Evolutionary conservation across 768 basidiomycete genomes (phyloP).

Genomic region (Naematelia encephala): DNA sequence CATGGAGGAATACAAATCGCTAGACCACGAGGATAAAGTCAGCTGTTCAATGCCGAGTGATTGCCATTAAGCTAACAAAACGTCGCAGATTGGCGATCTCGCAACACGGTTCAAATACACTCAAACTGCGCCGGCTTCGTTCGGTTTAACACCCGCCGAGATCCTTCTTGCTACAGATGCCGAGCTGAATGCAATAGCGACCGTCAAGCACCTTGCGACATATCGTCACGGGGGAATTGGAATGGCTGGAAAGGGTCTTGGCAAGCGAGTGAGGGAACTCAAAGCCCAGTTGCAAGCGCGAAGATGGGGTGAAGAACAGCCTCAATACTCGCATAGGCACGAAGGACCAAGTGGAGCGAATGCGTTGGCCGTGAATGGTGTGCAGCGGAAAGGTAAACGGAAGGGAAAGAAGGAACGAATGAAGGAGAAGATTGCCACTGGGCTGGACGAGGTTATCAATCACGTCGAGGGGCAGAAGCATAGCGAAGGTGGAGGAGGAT

Average conservation of each 20-base stretch:
- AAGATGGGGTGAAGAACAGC: constrained; percentile 49
- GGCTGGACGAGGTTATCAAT: not conserved
- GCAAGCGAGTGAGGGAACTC: constrained; percentile 68
- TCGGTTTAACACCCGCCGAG: constrained; percentile 73
- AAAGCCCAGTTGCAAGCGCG: constrained; percentile 59
- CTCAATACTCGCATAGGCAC: constrained; percentile 1
- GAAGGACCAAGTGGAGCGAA: not conserved
- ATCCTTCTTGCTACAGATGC: constrained; percentile 86
- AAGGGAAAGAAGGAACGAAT: constrained; percentile 36
- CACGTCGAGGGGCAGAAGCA: not conserved
- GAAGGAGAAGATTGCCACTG: not conserved
- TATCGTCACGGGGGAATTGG: constrained; percentile 62
- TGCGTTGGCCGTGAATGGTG: not conserved
- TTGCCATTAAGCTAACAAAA: constrained; percentile 1
- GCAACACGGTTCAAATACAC: constrained; percentile 92
- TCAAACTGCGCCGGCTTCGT: constrained; percentile 59
- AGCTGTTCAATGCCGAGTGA: constrained; percentile 41
- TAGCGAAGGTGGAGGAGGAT: not conserved
- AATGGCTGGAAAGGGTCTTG: constrained; percentile 52
- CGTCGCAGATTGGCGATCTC: constrained; percentile 71
- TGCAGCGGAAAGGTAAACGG: constrained; percentile 20
- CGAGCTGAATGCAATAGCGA: constrained; percentile 87
- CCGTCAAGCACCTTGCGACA: constrained; percentile 85
- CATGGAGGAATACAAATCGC: constrained; percentile 82
- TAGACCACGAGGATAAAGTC: constrained; percentile 96